Conservation (phyloP, 176 grass and related monocot species). For the Typha latifolia region DNA sequence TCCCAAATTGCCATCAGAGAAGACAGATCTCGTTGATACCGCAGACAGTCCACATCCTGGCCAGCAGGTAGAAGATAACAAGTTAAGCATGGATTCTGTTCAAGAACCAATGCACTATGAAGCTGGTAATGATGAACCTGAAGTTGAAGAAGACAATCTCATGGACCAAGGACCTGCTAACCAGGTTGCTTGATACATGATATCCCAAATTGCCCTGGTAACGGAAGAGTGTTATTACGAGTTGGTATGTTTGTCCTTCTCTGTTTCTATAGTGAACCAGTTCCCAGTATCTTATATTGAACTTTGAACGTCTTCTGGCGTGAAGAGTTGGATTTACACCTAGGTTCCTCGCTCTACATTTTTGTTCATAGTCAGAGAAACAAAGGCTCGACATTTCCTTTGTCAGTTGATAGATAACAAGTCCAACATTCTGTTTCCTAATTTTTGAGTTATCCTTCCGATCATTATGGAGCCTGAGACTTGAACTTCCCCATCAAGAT, state of each 20-base stretch:
- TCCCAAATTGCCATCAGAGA: conserved; percentile 45
- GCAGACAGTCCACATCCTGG: background rate
- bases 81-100: background rate
- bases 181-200: background rate
- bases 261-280: conserved; percentile 28
- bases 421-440: too few relatives aligned
- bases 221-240: background rate
- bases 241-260: conserved; percentile 17
- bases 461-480: too few relatives aligned
- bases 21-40: conserved; percentile 20
- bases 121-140: conserved; percentile 22
- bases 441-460: too few relatives aligned
- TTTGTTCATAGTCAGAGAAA: conserved; percentile 13
- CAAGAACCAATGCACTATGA: conserved; percentile 27
- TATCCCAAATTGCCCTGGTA: background rate
- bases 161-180: background rate
- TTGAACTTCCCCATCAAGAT: too few relatives aligned
- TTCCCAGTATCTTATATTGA: conserved; percentile 28
- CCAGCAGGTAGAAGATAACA: conserved; percentile 23
- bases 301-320: conserved; percentile 9
- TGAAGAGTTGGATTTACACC: too few relatives aligned
- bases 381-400: too few relatives aligned
- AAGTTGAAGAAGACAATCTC: conserved; percentile 10
- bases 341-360: background rate
- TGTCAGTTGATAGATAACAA: too few relatives aligned